A percentile compares a stretch with the other conserved stretches of the same genome.
Conservation (phyloP, 2,329 filamentous ascomycete species). For the Pseudogymnoascus sp. region DNA sequence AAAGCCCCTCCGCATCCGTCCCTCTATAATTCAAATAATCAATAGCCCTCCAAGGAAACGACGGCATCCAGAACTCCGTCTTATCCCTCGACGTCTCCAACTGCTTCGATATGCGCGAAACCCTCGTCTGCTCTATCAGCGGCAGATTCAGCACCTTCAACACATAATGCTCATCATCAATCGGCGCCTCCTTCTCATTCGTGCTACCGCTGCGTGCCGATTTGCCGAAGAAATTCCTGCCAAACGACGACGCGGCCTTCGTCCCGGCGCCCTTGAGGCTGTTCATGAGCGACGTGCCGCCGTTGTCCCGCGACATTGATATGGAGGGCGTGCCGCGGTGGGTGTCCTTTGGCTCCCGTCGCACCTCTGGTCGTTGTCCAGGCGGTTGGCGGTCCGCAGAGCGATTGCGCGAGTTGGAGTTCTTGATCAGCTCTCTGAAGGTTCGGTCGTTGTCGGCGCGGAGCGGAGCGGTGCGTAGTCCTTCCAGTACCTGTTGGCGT, state of each 20-base stretch:
- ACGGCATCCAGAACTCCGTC: constrained; percentile 98
- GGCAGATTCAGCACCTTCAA: constrained; percentile 79
- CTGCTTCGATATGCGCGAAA: constrained; percentile 82
- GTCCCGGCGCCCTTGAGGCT: constrained; percentile 65
- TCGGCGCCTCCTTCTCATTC: constrained; percentile 53
- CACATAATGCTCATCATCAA: constrained; percentile 77
- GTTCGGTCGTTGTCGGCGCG: constrained; percentile 51
- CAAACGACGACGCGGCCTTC: constrained; percentile 70
- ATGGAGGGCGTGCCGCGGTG: constrained; percentile 36
- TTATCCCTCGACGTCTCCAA: constrained; percentile 85
- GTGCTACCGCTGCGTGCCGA: constrained; percentile 61
- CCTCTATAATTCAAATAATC: constrained; percentile 94
- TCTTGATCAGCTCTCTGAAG: constrained; percentile 57
- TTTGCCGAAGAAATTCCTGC: constrained; percentile 77
- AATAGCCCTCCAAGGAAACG: constrained; percentile 88
- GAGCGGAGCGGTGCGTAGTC: constrained; percentile 48
- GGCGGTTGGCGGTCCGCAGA: constrained; percentile 58
- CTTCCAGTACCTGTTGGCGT: constrained; percentile 24
- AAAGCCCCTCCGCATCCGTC: constrained; percentile 86
- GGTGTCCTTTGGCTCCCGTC: constrained; percentile 28
- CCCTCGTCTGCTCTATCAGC: constrained; percentile 79
- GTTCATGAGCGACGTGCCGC: constrained; percentile 57
- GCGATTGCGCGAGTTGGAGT: constrained; percentile 55
- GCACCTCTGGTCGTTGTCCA: constrained; percentile 32
- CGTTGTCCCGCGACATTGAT: constrained; percentile 49